Base-by-base conservation (phyloP, 2,329 filamentous ascomycete genomes). In the Fusarium coicis region DNA sequence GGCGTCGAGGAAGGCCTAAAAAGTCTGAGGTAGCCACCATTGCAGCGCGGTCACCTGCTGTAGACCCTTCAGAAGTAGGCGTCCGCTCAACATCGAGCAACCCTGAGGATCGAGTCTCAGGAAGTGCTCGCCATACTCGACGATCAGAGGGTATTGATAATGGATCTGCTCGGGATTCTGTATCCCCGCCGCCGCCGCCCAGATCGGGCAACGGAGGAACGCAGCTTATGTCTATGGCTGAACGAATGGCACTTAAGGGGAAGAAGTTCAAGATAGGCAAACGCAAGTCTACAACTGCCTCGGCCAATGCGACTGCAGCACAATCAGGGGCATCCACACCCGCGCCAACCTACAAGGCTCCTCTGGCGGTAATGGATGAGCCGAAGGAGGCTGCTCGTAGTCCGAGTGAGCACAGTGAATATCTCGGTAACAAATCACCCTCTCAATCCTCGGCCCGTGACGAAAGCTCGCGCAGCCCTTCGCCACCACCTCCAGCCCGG, bases 171-270 rank as follows among this genome's bases (percentile, higher is more conserved):
- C 34, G 63, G 14, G 44, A 63, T 26, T 42, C 68, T n/a, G 28
- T 39, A 28, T 69, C 55, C 36, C 49, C 58, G 18, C 57, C 56
- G 19, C 54, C 65, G 19, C 54, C 56, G 9, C 23, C 65, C 30
- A 58, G 61, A 30, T 64, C 43, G 18, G 46, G 57, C 18, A 46
- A 63, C 18, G 62, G 77, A 21, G 68, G 66, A 40, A 68, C 76
- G 76, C 79, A 81, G 16, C 84, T 87, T 53, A 82, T 90, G 81
- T 90, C 88, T 10, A 86, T 90, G 85, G 84, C 85, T 42, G 88
- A 90, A 73, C 84, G 87, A n/a, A 86, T 89, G 83, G 87, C 85
- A 39, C 80, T 88, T 5, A 83, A 81, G 57, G 88, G 88, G 16
- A 89, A 85, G 77, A 86, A 84, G 58, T 84, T 90, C 71, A 88